A percentile compares a stretch with the other conserved stretches of the same genome.
phyloP scores from a whole-genome alignment of 371 early-diverging fungal species.

The Chytridiales sp. region DNA sequence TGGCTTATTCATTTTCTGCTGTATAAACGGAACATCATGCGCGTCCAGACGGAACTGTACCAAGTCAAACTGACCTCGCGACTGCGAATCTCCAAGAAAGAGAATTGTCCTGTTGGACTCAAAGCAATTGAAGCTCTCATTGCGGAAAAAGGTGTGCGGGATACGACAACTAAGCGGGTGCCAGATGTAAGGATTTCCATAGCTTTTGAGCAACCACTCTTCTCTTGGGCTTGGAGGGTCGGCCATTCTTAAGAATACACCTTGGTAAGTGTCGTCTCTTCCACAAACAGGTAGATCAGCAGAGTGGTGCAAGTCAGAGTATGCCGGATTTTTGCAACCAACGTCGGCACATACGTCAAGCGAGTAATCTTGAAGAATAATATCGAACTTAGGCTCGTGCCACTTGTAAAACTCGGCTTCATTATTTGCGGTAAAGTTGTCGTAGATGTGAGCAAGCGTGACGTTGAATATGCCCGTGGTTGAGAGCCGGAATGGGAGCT shows the following conservation, averaged over 20 bases:
- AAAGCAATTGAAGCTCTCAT: slow-evolving; percentile 5
- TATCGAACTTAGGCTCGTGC: too few relatives aligned
- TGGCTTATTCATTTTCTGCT: too few relatives aligned
- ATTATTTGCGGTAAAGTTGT: neutral
- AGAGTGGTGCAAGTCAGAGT: neutral
- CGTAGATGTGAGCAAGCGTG: neutral
- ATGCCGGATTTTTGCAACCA: too few relatives aligned
- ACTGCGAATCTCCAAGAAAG: too few relatives aligned
- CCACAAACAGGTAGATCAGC: neutral
- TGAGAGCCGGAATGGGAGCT: neutral
- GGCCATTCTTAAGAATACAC: slow-evolving; percentile 4
- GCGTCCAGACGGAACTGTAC: too few relatives aligned
- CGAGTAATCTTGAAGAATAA: too few relatives aligned
- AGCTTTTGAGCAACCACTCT: slow-evolving; percentile 5
- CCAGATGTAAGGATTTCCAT: slow-evolving; percentile 3
- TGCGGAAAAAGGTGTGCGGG: slow-evolving; percentile 11
- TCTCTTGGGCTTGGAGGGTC: slow-evolving; percentile 4
- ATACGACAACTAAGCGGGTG: slow-evolving; percentile 14
- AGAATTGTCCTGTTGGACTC: too few relatives aligned
- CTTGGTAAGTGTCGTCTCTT: slow-evolving; percentile 1
- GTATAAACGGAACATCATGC: too few relatives aligned
- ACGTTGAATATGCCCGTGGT: neutral
- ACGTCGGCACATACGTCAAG: too few relatives aligned
- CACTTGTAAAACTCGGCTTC: neutral
- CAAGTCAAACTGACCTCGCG: too few relatives aligned